Conservation (phyloP, 2,329 filamentous ascomycete genomes). For the Fusarium clavum region DNA sequence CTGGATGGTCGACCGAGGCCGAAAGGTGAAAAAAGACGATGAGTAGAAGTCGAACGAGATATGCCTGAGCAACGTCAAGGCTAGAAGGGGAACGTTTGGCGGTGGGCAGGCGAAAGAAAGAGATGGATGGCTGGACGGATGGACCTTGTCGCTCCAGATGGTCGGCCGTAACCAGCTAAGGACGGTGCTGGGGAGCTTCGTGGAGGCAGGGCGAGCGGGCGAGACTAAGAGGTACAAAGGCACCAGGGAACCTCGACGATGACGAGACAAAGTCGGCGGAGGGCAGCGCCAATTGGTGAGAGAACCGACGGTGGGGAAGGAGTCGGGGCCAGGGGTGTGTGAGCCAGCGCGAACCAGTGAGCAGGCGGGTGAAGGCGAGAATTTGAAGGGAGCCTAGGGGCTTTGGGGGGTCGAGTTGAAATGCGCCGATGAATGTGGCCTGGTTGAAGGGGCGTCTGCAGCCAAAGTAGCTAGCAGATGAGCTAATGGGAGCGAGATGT, state of each 20-base stretch:
- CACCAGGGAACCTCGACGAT: constrained; percentile 45
- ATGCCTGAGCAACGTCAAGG: constrained; percentile 34
- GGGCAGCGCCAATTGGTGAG: constrained; percentile 45
- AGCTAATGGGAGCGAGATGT: constrained; percentile 25
- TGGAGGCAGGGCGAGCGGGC: constrained; percentile 43
- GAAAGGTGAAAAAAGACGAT: constrained; percentile 14
- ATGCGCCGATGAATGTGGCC: constrained; percentile 27
- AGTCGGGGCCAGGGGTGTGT: constrained; percentile 41
- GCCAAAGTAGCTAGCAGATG: constrained; percentile 17
- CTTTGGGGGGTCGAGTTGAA: constrained; percentile 31
- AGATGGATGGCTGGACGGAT: constrained; percentile 24
- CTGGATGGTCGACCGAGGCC: constrained; percentile 13
- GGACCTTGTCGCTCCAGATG: constrained; percentile 41
- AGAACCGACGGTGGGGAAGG: constrained; percentile 40
- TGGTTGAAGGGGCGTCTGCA: constrained; percentile 33
- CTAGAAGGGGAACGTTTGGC: constrained; percentile 42
- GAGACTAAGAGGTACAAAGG: constrained; percentile 44
- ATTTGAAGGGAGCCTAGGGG: constrained; percentile 34
- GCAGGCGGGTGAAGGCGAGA: constrained; percentile 33
- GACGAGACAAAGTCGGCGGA: constrained; percentile 45
- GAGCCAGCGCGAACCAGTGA: constrained; percentile 35
- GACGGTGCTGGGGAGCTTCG: constrained; percentile 40
- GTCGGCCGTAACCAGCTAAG: constrained; percentile 34
- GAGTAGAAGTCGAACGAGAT: constrained; percentile 23
- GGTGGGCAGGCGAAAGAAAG: constrained; percentile 40